Evolutionary conservation across 805 yeast species (phyloP), one percentile per base, ranked within the genome.

Genomic region (Saccharomycodes ludwigii): DNA sequence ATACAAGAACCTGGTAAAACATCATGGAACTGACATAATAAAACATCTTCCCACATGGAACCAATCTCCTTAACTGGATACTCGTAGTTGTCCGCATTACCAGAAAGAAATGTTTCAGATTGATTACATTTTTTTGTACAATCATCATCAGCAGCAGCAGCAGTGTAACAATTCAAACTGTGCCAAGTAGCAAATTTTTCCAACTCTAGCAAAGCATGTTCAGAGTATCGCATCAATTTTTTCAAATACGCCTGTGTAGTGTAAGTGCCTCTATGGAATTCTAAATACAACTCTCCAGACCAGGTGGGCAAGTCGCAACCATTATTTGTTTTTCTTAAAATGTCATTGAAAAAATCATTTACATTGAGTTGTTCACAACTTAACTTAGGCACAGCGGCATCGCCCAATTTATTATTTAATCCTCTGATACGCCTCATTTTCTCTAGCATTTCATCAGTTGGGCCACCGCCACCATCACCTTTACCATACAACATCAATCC

Each of bases 381-480:
- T 14, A 86, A 82, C 2, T 79, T 68, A 3, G 97, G 97, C 36
- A 91, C 66, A 18, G 52, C 49, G 9, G 34, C 27, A 29, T 68
- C 65, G 3, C 88, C 93, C 10, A 77, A 77, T 4, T 77, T 76
- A 47, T 88, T 80, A 14, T 85, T 69, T 37, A 86, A 54, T 11
- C 96, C 96, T 48, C 97, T 70, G 52, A 88, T 77, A 44, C 97
- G 74, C 50, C 97, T 73, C 48, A 88, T 65, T 52, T 84, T 86
- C 50, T 91, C 97, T 40, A 88, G 47, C 94, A 85, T 86, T 48
- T 82, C 94, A 24, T 81, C 80, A 4, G 83, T 76, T 28, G 98
- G 97, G 6, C 98, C 98, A 41, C 98, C 98, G 39, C 98, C 98
- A 45, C 98, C 98, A 52, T 88, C 98, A 47, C 98, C 98, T 46